Evolutionary conservation across 306 rosid genomes (phyloP), one percentile per base, ranked within the genome.

Genomic region (Castanea sativa): DNA sequence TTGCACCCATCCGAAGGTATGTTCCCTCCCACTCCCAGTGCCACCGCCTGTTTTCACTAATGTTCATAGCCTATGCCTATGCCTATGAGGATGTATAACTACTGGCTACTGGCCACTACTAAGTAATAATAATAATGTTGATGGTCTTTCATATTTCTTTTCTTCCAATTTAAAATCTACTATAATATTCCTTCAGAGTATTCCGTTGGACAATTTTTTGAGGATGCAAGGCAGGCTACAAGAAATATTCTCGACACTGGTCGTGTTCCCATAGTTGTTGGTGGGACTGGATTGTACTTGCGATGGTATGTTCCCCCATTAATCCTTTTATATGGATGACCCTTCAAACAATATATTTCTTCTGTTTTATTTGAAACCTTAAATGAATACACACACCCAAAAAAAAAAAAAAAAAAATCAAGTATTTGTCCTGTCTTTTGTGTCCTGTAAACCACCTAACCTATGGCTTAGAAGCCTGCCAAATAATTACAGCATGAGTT

Each of bases 281-380:
- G 99, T 78, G 99, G 99, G 77, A 95, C 96, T 51, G 99, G 98
- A 80, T 82, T 95, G 84, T 92, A 95, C 86, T 89, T 95, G 77
- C 88, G 98, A 82, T 95, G 99, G 99, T 95, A 85, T 73, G 90
- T 76, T 68, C 23, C 72, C 52, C 72, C 27, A n/a, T 19, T 21
- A 3, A 35, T 68, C 53, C 72, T 67, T 35, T 67, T 35, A 13
- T 33, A 35, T 41, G 71, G 33, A 60, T 60, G 4, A 60, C 27
- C 18, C 35, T 7, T 74, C 15, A 29, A 10, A 23, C 11, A 38
- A 23, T 21, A 12, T 57, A 14, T 6, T 51, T 38, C 51, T 75
- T 75, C n/a, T 64, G 5, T 71, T 33, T 58, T 3, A 35, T 5
- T 18, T 35, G 65, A 23, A 51, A 59, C 51, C 6, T 45, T 16